Percentiles rank a stretch among this genome's conserved stretches.
Conservation (phyloP, 192 early-diverging fungal species). For the Endogone sp. region DNA sequence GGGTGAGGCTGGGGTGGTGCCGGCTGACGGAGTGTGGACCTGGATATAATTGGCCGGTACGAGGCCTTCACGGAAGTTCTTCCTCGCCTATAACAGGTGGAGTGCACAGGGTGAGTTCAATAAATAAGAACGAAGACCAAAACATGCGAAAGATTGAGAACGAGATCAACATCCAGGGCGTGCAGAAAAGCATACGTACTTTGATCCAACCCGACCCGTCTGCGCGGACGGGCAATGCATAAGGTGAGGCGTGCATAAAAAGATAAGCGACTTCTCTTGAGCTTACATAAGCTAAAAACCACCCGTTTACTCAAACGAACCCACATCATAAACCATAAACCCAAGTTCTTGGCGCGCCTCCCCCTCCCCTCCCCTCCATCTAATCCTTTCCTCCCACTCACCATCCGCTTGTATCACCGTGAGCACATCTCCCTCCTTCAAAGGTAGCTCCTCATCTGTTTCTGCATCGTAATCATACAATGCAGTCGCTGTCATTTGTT, state of each 20-base stretch:
- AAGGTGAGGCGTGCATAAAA: constrained; percentile 3
- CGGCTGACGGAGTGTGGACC: neutral
- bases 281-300: no score
- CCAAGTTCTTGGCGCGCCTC: no score
- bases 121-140: no score
- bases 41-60: constrained; percentile 49
- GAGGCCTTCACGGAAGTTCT: constrained; percentile 28
- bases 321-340: no score
- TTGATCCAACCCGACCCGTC: constrained; percentile 61
- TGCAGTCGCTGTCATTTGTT: constrained; percentile 28
- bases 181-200: constrained; percentile 16
- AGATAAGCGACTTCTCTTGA: constrained; percentile 5
- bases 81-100: constrained; percentile 4
- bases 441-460: constrained; percentile 49
- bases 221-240: constrained; percentile 12
- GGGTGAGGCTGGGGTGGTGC: neutral
- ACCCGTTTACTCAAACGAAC: no score
- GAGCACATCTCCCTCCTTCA: constrained; percentile 51
- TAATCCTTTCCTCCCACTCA: no score
- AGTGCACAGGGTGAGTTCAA: no score
- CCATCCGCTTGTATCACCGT: constrained; percentile 51
- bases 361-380: no score
- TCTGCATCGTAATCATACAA: constrained; percentile 59
- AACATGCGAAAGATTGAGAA: no score
- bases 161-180: neutral